Base-by-base conservation (phyloP, 2,329 filamentous ascomycete species). In the Aspergillus quadrilineatus region DNA sequence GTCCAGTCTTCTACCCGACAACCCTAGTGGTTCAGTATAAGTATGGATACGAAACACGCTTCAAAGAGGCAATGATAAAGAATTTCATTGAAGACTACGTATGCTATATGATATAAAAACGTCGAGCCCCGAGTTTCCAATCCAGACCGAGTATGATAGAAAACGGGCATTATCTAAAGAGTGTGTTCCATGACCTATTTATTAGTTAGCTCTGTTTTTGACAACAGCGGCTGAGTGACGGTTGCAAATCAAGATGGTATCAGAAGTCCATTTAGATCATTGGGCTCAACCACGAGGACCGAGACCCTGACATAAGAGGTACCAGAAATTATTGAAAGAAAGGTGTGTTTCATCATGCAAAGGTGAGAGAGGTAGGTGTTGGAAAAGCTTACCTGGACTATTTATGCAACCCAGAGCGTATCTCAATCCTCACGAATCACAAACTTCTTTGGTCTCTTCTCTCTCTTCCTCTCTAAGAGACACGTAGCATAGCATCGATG, bases 181-280 rank as follows among this genome's bases (percentile, higher is more conserved):
- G 22, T 22, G 22, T 22, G 22, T 22, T 22, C 22, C 22, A 22
- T 22, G 22, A 22, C 49, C 56, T 58, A 60, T 43, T 53, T 48
- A 22, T 45, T 43, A 60, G 59, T 63, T 47, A 63, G 60, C 36
- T 55, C 57, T 17, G 26, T 37, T 42, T 22, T 15, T 32, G 26
- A 50, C 41, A 58, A 57, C 50, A 34, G 34, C 60, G 41, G 55
- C 42, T 37, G 36, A 48, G 26, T 17, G 41, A 44, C 22, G 53
- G 22, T 28, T 17, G 14, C 37, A 28, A 44, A 50, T 48, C 28
- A 15, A 46, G 34, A 55, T n/a, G 37, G 30, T 50, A 72, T 92
- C 89, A 92, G 89, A 92, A 90, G 89, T 91, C 88, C 87, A 80
- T 79, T 89, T 81, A 84, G 89, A 90, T 90, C 89, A 92, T 89